Percentiles rank a stretch among this genome's conserved stretches.
These are phyloP conservation scores for Musa troglodytarum DNA, from an alignment of 176 grass and related monocot species.

Conservation along the genomic window DNA sequence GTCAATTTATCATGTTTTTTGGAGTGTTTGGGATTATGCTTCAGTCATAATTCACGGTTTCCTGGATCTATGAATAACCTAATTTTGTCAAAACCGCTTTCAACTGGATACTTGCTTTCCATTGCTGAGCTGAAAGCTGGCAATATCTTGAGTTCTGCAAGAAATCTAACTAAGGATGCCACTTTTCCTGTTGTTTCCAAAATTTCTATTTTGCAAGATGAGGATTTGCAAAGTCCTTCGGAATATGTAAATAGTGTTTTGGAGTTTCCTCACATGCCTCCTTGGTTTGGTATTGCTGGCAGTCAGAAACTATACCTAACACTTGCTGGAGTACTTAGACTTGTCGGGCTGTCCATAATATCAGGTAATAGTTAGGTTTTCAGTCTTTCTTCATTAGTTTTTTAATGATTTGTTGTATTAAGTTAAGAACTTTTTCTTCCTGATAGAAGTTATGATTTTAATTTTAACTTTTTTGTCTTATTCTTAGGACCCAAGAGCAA, in stretches of 20 bases:
- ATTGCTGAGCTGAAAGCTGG: conserved; percentile 81
- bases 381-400: not conserved
- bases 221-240: conserved; percentile 22
- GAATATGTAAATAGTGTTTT: conserved; percentile 26
- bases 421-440: not conserved
- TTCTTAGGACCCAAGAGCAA: conserved; percentile 41
- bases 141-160: conserved; percentile 29
- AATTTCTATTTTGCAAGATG: conserved; percentile 55
- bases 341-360: conserved; percentile 64
- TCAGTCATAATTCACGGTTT: conserved; percentile 75
- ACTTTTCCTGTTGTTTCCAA: conserved; percentile 29
- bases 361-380: conserved; percentile 33
- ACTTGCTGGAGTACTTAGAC: conserved; percentile 78
- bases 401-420: not conserved
- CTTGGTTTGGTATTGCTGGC: conserved; percentile 63
- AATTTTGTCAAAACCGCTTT: conserved; percentile 63
- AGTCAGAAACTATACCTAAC: conserved; percentile 64
- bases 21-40: conserved; percentile 61
- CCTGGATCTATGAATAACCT: conserved; percentile 83
- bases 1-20: conserved; percentile 53
- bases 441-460: not conserved
- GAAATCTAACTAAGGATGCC: conserved; percentile 29
- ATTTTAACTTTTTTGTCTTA: conserved; percentile 22
- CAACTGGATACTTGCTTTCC: conserved; percentile 80
- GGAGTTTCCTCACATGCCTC: conserved; percentile 73